Percentiles rank a stretch among this genome's conserved stretches.
phyloP scores from a whole-genome alignment of 768 basidiomycete genomes.

The Phanerochaete sordida region DNA sequence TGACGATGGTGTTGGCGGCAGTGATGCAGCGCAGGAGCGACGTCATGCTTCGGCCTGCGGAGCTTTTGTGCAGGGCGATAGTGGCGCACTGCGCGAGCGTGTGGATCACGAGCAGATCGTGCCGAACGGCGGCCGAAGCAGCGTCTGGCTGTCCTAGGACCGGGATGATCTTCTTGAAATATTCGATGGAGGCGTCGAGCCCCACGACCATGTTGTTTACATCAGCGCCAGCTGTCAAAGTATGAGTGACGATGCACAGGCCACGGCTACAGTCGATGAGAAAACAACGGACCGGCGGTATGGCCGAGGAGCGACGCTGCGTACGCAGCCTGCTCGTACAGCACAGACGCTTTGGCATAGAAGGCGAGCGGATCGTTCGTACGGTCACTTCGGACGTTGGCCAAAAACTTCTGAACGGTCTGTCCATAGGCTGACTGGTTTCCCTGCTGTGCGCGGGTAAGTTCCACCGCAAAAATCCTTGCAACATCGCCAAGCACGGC shows the following conservation, averaged over 20 bases:
- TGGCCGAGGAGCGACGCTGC: neutral
- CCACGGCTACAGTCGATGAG: too few species aligned
- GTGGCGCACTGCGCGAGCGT: slow-evolving; percentile 2
- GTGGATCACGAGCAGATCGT: slow-evolving; percentile 9
- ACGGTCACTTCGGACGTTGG: neutral
- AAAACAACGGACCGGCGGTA: too few species aligned
- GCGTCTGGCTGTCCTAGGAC: neutral
- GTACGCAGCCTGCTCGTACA: slow-evolving; percentile 8
- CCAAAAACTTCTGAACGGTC: slow-evolving; percentile 7
- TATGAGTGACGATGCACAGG: neutral
- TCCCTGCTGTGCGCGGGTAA: neutral
- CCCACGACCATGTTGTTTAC: neutral
- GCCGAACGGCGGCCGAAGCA: neutral
- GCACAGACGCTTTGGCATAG: slow-evolving; percentile 10
- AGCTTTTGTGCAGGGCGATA: slow-evolving; percentile 7
- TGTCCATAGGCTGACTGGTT: neutral
- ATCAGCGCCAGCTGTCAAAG: neutral
- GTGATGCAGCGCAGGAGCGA: slow-evolving; percentile 6
- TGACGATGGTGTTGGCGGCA: slow-evolving; percentile 8
- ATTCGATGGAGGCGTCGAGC: slow-evolving; percentile 10
- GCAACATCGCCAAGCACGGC: too few species aligned
- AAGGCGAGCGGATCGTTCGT: neutral
- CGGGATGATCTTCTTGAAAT: slow-evolving; percentile 8
- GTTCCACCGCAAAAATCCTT: neutral
- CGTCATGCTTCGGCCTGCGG: neutral